Percentiles rank a stretch among this genome's conserved stretches.
Conservation (phyloP, 768 basidiomycete genomes). For the Postia placenta region DNA sequence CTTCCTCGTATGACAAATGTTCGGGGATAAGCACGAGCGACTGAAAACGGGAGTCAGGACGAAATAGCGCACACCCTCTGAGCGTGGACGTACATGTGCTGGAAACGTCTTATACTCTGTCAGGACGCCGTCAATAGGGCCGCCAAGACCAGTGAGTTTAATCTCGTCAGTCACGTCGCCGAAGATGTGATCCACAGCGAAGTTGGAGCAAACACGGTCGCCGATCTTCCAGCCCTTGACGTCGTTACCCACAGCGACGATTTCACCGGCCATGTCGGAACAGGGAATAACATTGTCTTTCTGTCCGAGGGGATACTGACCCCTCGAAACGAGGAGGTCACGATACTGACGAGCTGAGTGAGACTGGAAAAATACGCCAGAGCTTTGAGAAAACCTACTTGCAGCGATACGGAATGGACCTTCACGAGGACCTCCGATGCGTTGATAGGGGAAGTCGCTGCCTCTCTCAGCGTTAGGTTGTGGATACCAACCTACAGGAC, state of each 20-base stretch:
- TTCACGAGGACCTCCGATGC: conserved; percentile 48
- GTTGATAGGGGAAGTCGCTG: conserved; percentile 26
- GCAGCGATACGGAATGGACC: conserved; percentile 49
- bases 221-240: conserved; percentile 43
- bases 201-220: conserved; percentile 51
- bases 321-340: conserved; percentile 37
- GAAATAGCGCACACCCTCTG: too few relatives aligned
- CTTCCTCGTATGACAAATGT: conserved; percentile 62
- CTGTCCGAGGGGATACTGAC: conserved; percentile 31
- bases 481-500: too few relatives aligned
- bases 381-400: conserved; percentile 20
- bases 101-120: conserved; percentile 48
- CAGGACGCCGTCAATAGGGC: conserved; percentile 43
- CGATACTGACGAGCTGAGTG: conserved; percentile 32
- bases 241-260: conserved; percentile 36
- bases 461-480: conserved; percentile 23
- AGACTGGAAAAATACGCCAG: background rate
- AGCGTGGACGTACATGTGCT: conserved; percentile 27
- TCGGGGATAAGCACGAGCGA: conserved; percentile 45
- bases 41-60: conserved; percentile 6
- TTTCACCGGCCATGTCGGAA: conserved; percentile 56
- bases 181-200: conserved; percentile 39
- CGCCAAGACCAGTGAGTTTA: conserved; percentile 29
- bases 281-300: conserved; percentile 19
- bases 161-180: conserved; percentile 34